Evolutionary conservation across 768 basidiomycete genomes (phyloP), one percentile per base, ranked within the genome.

Genomic region (Mycena maculata): DNA sequence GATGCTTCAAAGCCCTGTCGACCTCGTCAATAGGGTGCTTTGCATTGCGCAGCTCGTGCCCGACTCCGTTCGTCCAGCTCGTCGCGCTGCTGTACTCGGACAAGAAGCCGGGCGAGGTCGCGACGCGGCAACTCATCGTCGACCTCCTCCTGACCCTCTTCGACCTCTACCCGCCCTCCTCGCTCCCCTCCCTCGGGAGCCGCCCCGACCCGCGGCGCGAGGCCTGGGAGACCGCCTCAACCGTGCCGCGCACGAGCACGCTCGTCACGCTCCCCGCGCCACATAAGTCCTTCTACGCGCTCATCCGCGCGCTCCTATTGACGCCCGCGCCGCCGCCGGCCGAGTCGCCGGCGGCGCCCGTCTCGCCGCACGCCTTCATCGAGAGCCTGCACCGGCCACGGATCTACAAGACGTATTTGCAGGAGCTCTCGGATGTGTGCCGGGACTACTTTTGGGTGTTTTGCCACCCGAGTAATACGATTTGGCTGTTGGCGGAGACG

Each of bases 391-490:
- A 91, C 75, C 80, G 79, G 11, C 87, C 90, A 4, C 79, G 94
- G 52, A 88, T 93, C 52, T 96, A 90, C 83, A 95, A 92, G 80
- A 85, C 87, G 10, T 95, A 94, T 77, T 80, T 96, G 25, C 87
- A 88, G 62, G 95, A 96, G 77, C 81, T 99, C 48, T 91, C 89
- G 8, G 96, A 98, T 73, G 84, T 96, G 4, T 96, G 96, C 76
- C 82, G 96, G 25, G 98, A 99, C 76, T 95, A 94, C 79, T 95
- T 94, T 78, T 96, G 95, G 95, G 91, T 98, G 42, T 97, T 99
- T 80, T 98, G 97, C 76, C 98, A 99, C 75, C 92, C 92, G 3
- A 92, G 91, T 75, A 99, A 99, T 72, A 89, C 90, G 0, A 90
- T 99, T 55, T 98, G 97, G 97, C 83, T 90, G 22, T 80, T 98